Base-by-base conservation (phyloP, 306 rosid species). In the Prunus mume region DNA sequence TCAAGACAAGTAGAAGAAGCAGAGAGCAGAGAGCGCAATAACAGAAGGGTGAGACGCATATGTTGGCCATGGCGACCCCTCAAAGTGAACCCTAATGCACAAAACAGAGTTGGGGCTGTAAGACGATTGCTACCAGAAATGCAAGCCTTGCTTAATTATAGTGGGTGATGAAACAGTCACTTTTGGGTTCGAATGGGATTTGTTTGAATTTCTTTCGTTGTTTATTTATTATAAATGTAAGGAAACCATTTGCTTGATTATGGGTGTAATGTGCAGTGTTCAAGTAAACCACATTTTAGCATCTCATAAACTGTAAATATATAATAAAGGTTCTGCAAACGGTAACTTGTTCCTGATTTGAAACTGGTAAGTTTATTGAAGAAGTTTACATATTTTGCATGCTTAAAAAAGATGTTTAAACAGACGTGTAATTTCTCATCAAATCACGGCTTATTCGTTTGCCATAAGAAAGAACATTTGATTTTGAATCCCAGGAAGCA, bases 51-150 rank as follows among this genome's bases (percentile, higher is more conserved):
- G 34, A 93, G 91, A 73, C 84, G 73, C 27, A n/a, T 86, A 46
- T 93, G 97, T 85, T 93, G 97, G 97, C 96, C 97, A 72, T 93
- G 97, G 94, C 86, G 86, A 72, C 12, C 75, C 68, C 79, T 85
- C 65, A 92, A 78, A 69, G 52, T 71, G 30, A 86, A 72, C 30
- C 38, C 83, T 83, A 56, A 41, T 78, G 61, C 81, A 67, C 71
- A 71, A 49, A 69, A 88, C 61, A 83, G 81, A 62, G 68, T 81
- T 81, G 78, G 49, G 7, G 77, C 84, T 80, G 77, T 71, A 7
- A 83, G 74, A 71, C 83, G 87, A 34, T 81, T 86, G 90, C 80
- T 84, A n/a, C 97, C 97, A 76, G 94, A 90, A 80, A 93, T 93
- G 96, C 92, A 93, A 49, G 87, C 93, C 51, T 80, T 93, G 46